Conservation (phyloP, 139 green algal genomes). For the Pleodorina starrii region DNA sequence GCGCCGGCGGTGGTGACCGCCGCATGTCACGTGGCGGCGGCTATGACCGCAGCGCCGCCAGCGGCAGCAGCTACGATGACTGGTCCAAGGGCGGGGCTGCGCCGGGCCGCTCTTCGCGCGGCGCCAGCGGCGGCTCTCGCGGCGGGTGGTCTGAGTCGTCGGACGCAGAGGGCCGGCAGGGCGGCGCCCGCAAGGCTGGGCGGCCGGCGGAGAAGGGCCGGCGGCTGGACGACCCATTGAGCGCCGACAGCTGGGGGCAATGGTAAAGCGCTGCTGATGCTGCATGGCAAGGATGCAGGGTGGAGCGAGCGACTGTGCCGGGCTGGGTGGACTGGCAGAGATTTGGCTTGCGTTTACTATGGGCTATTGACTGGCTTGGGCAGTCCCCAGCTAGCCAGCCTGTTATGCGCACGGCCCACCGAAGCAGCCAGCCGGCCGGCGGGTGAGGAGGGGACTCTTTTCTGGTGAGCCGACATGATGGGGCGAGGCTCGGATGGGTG, state of each 20-base stretch:
- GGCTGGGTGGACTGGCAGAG: no score
- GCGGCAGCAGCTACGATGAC: neutral
- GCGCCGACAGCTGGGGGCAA: conserved; percentile 34
- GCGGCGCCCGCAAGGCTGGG: no score
- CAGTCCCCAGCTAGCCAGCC: no score
- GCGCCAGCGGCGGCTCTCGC: neutral
- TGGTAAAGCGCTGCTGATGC: conserved; percentile 15
- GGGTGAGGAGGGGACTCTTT: no score
- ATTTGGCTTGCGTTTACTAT: no score
- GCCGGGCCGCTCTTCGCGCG: neutral
- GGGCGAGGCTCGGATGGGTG: no score
- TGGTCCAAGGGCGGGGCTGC: neutral
- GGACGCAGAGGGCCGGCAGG: neutral
- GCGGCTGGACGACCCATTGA: neutral
- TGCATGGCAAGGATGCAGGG: no score
- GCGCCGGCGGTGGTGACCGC: neutral
- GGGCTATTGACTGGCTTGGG: no score
- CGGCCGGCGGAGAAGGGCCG: neutral
- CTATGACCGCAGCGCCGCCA: neutral
- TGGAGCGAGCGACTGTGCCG: no score
- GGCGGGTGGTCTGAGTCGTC: neutral
- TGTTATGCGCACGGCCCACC: no score
- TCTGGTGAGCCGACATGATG: no score
- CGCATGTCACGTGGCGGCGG: neutral
- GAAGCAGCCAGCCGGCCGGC: no score